Evolutionary conservation across 164 flowering plant species (phyloP), one percentile per base, ranked within the genome.

Genomic region (Paratinospora sagittata): DNA sequence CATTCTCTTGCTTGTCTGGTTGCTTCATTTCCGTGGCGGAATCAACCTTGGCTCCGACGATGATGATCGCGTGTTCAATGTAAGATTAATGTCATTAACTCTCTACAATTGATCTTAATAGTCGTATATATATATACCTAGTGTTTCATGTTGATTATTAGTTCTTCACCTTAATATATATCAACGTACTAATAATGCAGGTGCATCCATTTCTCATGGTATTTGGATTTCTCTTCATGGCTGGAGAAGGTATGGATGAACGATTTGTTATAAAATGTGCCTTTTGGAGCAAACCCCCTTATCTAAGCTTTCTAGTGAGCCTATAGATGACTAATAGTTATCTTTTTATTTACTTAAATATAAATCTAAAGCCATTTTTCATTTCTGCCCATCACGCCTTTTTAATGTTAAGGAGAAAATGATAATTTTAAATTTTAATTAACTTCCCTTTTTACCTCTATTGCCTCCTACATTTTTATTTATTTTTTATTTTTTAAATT

Each of bases 181-280:
- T 30, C 34, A 30, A 30, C 34, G 34, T 30, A 30, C 34, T 30
- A 4, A 30, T 27, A 57, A 49, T 73, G 76, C 84, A 90, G 96
- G 91, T 86, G 72, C 96, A 88, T 67, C 92, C 92, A 3, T 85
- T 90, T 73, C 86, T 88, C 39, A 90, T 90, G 96, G 78, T 82
- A 71, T 70, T 72, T 14, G 92, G 89, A 1, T 82, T 88, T 55
- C 75, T 90, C 0, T 85, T 87, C 65, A 52, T 84, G 33, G 77
- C 78, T 37, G 96, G 92, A 58, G 83, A 90, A 88, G 92, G 96
- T 88, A 84, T n/a, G 43, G 26, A 19, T 41, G 26, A 6, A 67
- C 2, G 13, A 16, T 58, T 8, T 2, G 24, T 58, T 17, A 21
- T n/a, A n/a, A n/a, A n/a, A n/a, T n/a, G n/a, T n/a, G n/a, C n/a